Conservation (phyloP, 73 alveolate species). For the Paramecium pentaurelia region DNA sequence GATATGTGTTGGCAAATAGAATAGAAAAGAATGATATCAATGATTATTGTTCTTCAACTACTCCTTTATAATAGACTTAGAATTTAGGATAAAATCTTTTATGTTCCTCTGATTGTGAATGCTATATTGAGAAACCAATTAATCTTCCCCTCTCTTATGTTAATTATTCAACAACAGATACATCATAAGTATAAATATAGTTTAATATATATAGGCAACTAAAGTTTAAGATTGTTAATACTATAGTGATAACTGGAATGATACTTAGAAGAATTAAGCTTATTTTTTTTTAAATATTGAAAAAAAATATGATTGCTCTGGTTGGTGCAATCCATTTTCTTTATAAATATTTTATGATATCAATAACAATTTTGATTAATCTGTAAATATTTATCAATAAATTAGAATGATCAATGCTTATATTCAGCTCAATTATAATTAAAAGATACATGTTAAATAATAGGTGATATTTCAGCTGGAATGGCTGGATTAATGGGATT, state of each 20-base stretch:
- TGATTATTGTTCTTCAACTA: background rate
- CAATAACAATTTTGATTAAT: background rate
- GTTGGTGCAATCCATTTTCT: background rate
- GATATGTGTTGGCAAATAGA: background rate
- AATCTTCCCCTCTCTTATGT: background rate
- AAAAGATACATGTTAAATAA: background rate
- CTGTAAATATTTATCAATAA: background rate
- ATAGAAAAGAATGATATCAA: background rate
- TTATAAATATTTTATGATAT: background rate
- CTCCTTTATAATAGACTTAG: background rate
- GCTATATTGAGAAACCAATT: background rate
- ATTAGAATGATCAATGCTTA: background rate
- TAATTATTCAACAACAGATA: background rate
- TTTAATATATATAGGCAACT: background rate
- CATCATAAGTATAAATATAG: background rate
- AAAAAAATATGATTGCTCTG: background rate
- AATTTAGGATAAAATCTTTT: background rate
- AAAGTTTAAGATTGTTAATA: background rate
- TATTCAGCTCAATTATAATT: background rate
- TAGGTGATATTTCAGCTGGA: background rate
- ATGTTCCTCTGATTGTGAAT: background rate
- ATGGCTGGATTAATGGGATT: background rate
- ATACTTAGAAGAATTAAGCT: background rate
- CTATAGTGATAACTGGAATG: background rate
- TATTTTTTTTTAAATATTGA: background rate